These are phyloP conservation scores for Podospora pseudocomata DNA, from an alignment of 495 filamentous ascomycete genomes.

Conservation along the genomic window DNA sequence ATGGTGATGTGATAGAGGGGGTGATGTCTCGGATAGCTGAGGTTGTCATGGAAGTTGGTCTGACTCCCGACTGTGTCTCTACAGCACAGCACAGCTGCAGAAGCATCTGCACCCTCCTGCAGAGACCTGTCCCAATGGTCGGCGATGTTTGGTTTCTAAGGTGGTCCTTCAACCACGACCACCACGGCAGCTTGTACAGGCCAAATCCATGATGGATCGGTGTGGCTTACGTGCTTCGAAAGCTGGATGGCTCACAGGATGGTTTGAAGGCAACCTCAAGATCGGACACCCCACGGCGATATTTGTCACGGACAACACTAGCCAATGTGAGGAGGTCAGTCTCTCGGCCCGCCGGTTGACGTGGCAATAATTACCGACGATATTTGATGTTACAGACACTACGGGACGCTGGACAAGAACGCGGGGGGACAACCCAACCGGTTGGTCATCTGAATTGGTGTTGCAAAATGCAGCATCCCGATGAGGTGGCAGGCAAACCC, in stretches of 20 bases:
- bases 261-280: not conserved
- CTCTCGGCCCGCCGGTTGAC: not conserved
- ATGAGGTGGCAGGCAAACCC: not conserved
- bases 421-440: not conserved
- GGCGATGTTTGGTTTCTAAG: not conserved
- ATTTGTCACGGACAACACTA: conserved; percentile 3
- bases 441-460: conserved; percentile 6
- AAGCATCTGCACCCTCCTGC: not conserved
- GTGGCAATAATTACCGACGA: not conserved
- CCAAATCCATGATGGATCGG: not conserved
- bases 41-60: not conserved
- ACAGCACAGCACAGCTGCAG: not conserved
- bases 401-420: not conserved
- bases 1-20: not conserved
- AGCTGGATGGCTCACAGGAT: not conserved
- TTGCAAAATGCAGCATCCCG: not conserved
- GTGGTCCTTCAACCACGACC: not conserved
- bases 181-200: not conserved
- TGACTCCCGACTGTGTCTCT: not conserved
- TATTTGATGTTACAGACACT: not conserved
- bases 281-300: not conserved
- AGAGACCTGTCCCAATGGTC: not conserved
- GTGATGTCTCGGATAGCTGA: not conserved
- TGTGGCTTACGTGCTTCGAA: too few relatives aligned
- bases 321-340: not conserved